Conservation (phyloP, 768 basidiomycete species). For the Boletus sp. region DNA sequence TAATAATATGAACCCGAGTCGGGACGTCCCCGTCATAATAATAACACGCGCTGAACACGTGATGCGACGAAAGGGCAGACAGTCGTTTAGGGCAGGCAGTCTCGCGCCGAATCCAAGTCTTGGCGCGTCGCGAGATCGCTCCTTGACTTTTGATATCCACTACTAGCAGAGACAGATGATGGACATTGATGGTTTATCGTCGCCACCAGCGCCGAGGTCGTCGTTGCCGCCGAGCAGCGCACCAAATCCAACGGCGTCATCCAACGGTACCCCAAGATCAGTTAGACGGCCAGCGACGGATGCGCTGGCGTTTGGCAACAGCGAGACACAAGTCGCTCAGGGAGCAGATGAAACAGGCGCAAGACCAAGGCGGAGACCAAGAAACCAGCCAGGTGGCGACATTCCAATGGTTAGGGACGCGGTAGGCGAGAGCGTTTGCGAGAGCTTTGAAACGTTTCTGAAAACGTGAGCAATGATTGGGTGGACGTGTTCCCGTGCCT, state of each 20-base stretch:
- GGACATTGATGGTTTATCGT: conserved; percentile 57
- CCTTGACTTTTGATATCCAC: conserved; percentile 5
- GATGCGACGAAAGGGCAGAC: neutral
- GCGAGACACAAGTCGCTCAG: conserved; percentile 42
- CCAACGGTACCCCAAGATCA: conserved; percentile 32
- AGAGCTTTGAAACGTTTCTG: conserved; percentile 88
- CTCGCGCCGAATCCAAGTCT: conserved; percentile 34
- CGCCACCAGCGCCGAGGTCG: conserved; percentile 50
- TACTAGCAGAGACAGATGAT: conserved; percentile 33
- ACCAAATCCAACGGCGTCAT: conserved; percentile 36
- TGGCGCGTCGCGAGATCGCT: conserved; percentile 25
- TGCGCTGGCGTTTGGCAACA: conserved; percentile 53
- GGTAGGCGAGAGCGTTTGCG: conserved; percentile 92
- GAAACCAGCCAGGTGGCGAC: conserved; percentile 50
- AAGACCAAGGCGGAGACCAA: conserved; percentile 45
- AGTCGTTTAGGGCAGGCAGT: conserved; percentile 40
- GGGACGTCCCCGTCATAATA: neutral
- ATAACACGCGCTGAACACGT: conserved; percentile 17
- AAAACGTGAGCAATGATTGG: conserved; percentile 62
- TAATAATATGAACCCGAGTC: neutral
- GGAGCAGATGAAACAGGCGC: conserved; percentile 39
- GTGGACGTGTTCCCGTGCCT: neutral
- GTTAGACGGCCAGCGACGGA: conserved; percentile 43
- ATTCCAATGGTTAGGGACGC: conserved; percentile 89
- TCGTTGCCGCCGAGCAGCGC: conserved; percentile 54